Evolutionary conservation across 2,329 filamentous ascomycete species (phyloP).

Genomic region (Cladophialophora chaetospira): DNA sequence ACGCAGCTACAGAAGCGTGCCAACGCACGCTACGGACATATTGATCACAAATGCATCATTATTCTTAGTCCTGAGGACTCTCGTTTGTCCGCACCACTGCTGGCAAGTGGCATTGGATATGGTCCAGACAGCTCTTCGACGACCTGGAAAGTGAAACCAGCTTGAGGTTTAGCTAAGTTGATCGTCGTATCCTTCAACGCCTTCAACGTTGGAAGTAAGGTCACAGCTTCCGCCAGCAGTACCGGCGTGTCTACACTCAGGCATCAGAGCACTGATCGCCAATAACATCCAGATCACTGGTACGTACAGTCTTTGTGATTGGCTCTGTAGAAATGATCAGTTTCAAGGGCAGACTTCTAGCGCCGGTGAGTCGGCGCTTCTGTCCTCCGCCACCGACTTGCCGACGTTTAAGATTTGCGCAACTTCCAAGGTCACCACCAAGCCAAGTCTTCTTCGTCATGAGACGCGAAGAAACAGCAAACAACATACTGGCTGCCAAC

Average conservation of each 20-base stretch:
- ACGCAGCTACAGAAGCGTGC: too few relatives aligned
- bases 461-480: background rate
- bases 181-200: conserved; percentile 2
- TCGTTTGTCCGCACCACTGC: too few relatives aligned
- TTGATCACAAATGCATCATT: background rate
- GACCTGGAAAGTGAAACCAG: conserved; percentile 11
- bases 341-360: background rate
- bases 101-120: too few relatives aligned
- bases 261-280: background rate
- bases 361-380: conserved; percentile 5
- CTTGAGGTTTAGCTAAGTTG: background rate
- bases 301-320: conserved; percentile 10
- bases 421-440: background rate
- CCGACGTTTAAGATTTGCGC: conserved; percentile 7
- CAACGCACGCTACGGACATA: background rate
- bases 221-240: background rate
- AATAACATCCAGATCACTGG: background rate
- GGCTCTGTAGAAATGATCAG: background rate
- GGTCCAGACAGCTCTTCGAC: background rate
- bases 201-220: conserved; percentile 2
- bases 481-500: conserved; percentile 1
- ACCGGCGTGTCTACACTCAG: background rate
- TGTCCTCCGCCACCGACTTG: conserved; percentile 12
- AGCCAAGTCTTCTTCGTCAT: conserved; percentile 7
- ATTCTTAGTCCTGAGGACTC: background rate